Evolutionary conservation across 768 basidiomycete species (phyloP), one percentile per base, ranked within the genome.

Genomic region (Rhizopogon rudus): DNA sequence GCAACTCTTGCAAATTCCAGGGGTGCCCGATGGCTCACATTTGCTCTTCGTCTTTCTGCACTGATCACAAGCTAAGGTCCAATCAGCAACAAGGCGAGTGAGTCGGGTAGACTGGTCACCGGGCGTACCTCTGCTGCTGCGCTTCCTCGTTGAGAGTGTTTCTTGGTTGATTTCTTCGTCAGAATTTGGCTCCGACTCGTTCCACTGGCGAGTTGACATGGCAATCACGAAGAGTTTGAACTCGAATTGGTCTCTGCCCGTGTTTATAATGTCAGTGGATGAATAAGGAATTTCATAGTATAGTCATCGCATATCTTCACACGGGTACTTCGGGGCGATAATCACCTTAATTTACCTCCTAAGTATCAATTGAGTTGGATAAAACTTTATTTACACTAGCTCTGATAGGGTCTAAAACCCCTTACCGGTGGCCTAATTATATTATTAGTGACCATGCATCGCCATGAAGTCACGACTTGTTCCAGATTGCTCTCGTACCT

Each of bases 21-120:
- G 78, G 5, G 75, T 75, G 3, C 51, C 60, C 35, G 71, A 73
- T 45, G 82, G 80, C 64, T 91, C 89, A 65, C 91, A 93, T 67
- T 92, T 91, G 74, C 87, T 88, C 72, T 92, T 93, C 6, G 87
- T 87, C 74, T 91, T 93, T 48, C 90, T 78, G 62, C 91, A 93
- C 61, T 91, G 87, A 73, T 93, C 91, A 62, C 91, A 93, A 33
- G 91, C 91, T 91, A 61, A 58, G 33, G 55, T 33, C 29, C 42
- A 37, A 37, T 53, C 35, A 61, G 40, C 5, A 16, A 16, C 22
- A 28, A 44, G 33, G 25, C 5, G 12, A 42, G 28, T 2, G 17
- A 33, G 35, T 37, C 33, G 12, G 12, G 35, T 37, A 13, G 54
- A 59, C 55, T 22, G 48, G 25, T 25, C 25, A 48, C 12, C n/a